Base-by-base conservation (phyloP, 108 stramenopile genomes). In the Cylindrotheca fusiformis region DNA sequence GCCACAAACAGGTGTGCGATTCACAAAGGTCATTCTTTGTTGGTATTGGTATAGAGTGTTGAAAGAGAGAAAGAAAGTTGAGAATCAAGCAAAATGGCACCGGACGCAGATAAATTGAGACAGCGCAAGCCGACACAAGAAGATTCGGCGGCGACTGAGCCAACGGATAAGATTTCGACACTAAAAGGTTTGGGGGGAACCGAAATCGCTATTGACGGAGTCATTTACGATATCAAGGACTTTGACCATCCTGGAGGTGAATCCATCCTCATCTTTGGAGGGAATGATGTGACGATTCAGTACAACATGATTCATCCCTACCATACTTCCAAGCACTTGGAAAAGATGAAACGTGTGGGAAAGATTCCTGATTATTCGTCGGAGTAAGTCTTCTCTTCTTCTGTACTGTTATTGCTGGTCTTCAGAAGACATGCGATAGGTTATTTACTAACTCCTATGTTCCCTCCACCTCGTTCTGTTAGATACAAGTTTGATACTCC, bases 241-340 rank as follows among this genome's bases (percentile, higher is more conserved):
- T 95, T 95, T 54, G 60, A 79, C 54, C 94, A 95, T 76, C 94
- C 94, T 0, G 94, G 94, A 49, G 94, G 94, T 45, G 84, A 91
- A 50, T 59, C 78, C 14, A 81, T 95, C 55, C 58, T 76, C 20
- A 55, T 95, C 46, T 95, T 95, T 60, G 93, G 93, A 53, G 93
- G 93, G 6, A 91, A 95, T 51, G 93, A 95, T 71, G 93, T 90
- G 10, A 87, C 93, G 18, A 84, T 86, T 18, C 84, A 87, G 67
- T 95, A 95, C 63, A 86, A 84, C 54, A 95, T 95, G 94, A 92
- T 95, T 50, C 94, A 95, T 71, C 88, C 88, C n/a, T 83, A 91
- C 59, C 94, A 91, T 69, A 90, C 90, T 10, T 49, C 55, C 32
- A 89, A 92, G 80, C 84, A 87, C 68, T 62, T 95, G 67, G 86